Evolutionary conservation across 305 asterid species (phyloP).

Genomic region (Solanum hybrid): DNA sequence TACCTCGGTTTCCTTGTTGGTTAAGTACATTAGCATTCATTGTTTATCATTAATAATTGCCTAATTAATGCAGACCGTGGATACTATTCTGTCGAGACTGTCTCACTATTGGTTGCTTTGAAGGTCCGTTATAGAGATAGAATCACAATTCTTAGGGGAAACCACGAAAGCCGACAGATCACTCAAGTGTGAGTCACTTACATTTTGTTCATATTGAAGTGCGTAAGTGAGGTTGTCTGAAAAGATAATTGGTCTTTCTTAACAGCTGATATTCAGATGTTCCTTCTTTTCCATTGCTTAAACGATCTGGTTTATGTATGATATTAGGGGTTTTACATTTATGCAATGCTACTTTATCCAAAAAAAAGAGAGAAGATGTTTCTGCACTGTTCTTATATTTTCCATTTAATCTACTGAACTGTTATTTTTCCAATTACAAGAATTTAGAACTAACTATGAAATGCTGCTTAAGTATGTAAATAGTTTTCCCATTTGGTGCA

Average conservation of each 20-base stretch:
- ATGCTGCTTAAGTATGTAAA: neutral
- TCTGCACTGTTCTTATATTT: neutral
- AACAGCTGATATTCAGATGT: neutral
- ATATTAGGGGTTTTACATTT: neutral
- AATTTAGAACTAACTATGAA: neutral
- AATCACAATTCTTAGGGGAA: conserved; percentile 57
- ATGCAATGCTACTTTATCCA: neutral
- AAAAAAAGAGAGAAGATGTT: neutral
- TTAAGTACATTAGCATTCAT: neutral
- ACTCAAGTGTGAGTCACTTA: conserved; percentile 84
- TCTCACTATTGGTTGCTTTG: conserved; percentile 90
- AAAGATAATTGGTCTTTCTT: neutral
- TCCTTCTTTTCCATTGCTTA: neutral
- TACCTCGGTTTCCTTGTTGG: neutral
- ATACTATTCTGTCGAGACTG: conserved; percentile 98
- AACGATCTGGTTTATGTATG: neutral
- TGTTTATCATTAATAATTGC: conserved; percentile 12
- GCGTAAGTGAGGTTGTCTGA: neutral
- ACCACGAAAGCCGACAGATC: conserved; percentile 61
- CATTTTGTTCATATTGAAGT: neutral
- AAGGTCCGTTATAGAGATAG: conserved; percentile 97
- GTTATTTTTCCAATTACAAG: neutral
- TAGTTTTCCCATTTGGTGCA: neutral
- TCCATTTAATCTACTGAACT: neutral
- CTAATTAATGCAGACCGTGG: conserved; percentile 77